Evolutionary conservation across 306 rosid species (phyloP), one percentile per base, ranked within the genome.

Genomic region (Mimosa pudica): DNA sequence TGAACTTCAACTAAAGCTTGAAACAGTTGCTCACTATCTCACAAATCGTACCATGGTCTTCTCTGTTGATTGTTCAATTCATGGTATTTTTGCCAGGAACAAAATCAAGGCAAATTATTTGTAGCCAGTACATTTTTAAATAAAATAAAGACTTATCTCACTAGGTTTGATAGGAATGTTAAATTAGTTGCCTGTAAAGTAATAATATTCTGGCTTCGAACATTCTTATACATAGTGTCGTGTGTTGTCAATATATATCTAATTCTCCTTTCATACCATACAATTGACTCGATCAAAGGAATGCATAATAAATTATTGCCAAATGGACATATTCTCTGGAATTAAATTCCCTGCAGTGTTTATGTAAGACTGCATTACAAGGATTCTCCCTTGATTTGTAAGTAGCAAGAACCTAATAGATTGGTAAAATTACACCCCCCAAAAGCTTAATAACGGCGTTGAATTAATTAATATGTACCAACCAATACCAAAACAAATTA

Each of bases 401-500:
- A 6, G 38, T 24, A 30, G 38, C 67, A 24, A 20, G 16, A 24
- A 9, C 67, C 67, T 61, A 10, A 4, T 30, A 18, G 38, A 61
- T 10, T 30, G n/a, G 12, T 62, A 62, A 12, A 62, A 62, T 32
- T 69, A 36, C 57, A 9, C 20, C 57, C 74, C 74, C 57, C 4
- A 20, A 30, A 70, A 45, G 57, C 74, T 45, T n/a, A 45, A 70
- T 70, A 44, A 46, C 74, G 46, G 16, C 46, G 38, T 20, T 46
- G 5, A 46, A 70, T 70, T 45, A 46, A 70, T 70, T 45, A 70
- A 45, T 45, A 70, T 45, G 41, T 70, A 70, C 41, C 57, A 10
- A 44, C 6, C 51, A 41, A 69, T 58, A 8, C 47, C 78, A 32
- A 73, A 80, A 80, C 74, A 72, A 20, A 75, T 48, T 65, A 49